These are phyloP conservation scores for Xerocomus amazonicus DNA, from an alignment of 1,284 basidiomycete genomes.

Conservation along the genomic window DNA sequence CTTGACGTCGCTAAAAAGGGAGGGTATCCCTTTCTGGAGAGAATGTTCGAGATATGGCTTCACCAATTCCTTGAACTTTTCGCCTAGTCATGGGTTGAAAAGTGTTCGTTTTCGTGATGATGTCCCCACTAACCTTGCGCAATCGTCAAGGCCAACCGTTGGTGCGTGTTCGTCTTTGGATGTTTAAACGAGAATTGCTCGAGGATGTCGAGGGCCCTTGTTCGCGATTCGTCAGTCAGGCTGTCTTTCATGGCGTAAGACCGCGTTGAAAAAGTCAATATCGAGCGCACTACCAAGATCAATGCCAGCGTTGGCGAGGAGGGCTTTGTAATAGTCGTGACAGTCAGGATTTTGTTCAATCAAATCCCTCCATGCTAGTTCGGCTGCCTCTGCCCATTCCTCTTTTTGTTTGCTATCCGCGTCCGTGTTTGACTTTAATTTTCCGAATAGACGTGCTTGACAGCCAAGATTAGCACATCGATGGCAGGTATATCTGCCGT, in stretches of 20 bases:
- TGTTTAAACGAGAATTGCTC: constrained; percentile 57
- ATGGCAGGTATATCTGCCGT: not conserved
- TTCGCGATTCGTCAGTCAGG: constrained; percentile 47
- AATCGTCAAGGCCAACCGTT: constrained; percentile 67
- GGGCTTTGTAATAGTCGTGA: constrained; percentile 76
- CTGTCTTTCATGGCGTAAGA: constrained; percentile 32
- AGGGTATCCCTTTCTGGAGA: constrained; percentile 87
- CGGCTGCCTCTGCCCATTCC: constrained; percentile 23
- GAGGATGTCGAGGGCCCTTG: constrained; percentile 56
- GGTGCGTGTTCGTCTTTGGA: constrained; percentile 71
- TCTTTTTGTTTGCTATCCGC: constrained; percentile 46
- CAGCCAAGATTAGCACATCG: constrained; percentile 7
- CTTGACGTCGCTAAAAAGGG: constrained; percentile 92
- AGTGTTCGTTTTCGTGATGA: not conserved
- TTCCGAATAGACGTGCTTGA: constrained; percentile 68
- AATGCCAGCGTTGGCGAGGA: constrained; percentile 64
- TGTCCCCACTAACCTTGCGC: constrained; percentile 45
- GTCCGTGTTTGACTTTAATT: constrained; percentile 58
- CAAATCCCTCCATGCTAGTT: constrained; percentile 70
- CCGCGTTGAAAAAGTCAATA: not conserved
- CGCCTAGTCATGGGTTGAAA: constrained; percentile 37
- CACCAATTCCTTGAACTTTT: constrained; percentile 65
- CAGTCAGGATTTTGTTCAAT: constrained; percentile 87
- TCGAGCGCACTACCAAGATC: constrained; percentile 51
- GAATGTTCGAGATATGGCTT: constrained; percentile 70